A percentile compares a stretch with the other conserved stretches of the same genome.
Evolutionary conservation across 2,329 filamentous ascomycete species (phyloP).

Genomic region (Aspergillus fumigatiaffinis): DNA sequence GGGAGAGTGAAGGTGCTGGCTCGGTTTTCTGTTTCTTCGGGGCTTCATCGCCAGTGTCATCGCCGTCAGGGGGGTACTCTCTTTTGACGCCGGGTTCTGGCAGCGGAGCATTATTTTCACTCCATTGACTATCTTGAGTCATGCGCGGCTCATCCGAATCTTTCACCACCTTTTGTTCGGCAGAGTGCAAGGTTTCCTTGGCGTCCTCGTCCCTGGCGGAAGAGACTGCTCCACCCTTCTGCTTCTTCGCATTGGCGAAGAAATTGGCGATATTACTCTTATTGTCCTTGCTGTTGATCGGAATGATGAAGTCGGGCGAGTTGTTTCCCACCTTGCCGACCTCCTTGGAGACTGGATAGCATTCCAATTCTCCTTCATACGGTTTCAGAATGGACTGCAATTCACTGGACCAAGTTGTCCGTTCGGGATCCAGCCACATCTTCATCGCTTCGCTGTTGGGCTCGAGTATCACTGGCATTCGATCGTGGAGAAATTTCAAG

Average conservation of each 20-base stretch:
- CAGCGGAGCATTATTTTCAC: constrained; percentile 51
- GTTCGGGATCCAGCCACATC: constrained; percentile 73
- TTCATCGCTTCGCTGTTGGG: constrained; percentile 66
- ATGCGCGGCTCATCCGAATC: constrained; percentile 25
- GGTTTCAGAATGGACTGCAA: constrained; percentile 77
- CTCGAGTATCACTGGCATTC: constrained; percentile 92
- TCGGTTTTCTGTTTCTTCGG: constrained; percentile 25
- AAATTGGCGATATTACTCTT: constrained; percentile 94
- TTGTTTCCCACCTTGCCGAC: constrained; percentile 95
- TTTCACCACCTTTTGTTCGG: constrained; percentile 20
- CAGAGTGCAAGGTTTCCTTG: constrained; percentile 28
- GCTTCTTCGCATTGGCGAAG: constrained; percentile 60
- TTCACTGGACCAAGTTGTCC: constrained; percentile 69
- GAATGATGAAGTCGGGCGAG: constrained; percentile 76
- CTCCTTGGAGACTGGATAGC: constrained; percentile 80
- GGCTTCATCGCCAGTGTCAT: constrained; percentile 11
- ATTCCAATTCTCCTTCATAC: constrained; percentile 72
- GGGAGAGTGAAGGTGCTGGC: constrained; percentile 12
- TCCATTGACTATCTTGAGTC: constrained; percentile 44
- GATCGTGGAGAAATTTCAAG: constrained; percentile 81
- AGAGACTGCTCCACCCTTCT: constrained; percentile 22
- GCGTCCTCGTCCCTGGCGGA: constrained; percentile 25
- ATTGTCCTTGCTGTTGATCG: constrained; percentile 78
- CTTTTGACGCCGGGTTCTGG: constrained; percentile 47
- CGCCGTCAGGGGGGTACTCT: constrained; percentile 36